phyloP scores from a whole-genome alignment of 2,329 filamentous ascomycete genomes.

The Fusarium hostae region DNA sequence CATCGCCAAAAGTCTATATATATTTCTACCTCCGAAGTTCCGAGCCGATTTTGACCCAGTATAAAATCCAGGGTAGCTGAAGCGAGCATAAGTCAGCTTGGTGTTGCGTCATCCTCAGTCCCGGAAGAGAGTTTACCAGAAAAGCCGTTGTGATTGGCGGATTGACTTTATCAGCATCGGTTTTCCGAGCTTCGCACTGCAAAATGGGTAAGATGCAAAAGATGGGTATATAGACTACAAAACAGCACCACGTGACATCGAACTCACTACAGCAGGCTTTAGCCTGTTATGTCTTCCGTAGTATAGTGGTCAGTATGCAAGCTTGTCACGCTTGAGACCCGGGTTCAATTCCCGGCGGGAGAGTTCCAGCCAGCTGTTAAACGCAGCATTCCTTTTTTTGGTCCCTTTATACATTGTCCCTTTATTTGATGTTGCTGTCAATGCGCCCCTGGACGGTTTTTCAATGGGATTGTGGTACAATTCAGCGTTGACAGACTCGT shows the following conservation, averaged over 20 bases:
- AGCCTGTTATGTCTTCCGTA: constrained; percentile 24
- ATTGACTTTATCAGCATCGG: background rate
- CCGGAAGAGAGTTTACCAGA: constrained; percentile 18
- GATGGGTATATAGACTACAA: accelerated
- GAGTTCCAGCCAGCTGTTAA: constrained; percentile 23
- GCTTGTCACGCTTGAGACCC: constrained; percentile 35
- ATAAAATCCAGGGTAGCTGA: background rate
- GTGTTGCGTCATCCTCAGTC: background rate
- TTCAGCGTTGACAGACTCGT: accelerated
- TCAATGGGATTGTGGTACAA: accelerated
- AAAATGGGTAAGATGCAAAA: accelerated
- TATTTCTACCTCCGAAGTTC: constrained; percentile 15
- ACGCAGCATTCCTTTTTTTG: background rate
- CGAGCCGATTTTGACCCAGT: constrained; percentile 1
- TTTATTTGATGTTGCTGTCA: accelerated
- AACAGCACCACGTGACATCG: accelerated
- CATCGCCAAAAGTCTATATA: background rate
- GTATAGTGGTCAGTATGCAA: constrained; percentile 36
- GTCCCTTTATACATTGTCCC: accelerated
- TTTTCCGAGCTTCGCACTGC: background rate
- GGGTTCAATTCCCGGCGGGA: constrained; percentile 35
- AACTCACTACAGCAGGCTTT: constrained; percentile 12
- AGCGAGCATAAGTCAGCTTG: background rate
- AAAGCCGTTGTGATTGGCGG: background rate
- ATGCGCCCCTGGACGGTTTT: accelerated